Conservation (phyloP, 2,329 filamentous ascomycete genomes). For the Parastagonospora nodorum region DNA sequence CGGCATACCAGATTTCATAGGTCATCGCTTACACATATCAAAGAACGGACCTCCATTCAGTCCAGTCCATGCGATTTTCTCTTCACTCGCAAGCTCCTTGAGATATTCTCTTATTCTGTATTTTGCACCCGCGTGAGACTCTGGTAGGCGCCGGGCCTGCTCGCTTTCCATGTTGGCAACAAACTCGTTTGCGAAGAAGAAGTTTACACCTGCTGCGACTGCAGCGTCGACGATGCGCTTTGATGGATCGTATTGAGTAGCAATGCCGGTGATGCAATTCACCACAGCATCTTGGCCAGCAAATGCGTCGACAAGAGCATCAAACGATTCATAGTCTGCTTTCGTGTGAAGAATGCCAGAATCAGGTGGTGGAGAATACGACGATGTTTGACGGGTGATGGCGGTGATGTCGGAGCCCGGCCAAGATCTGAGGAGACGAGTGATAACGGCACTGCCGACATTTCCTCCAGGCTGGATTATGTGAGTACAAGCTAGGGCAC, state of each 20-base stretch:
- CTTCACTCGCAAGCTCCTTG: slow-evolving; percentile 23
- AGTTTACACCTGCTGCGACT: slow-evolving; percentile 37
- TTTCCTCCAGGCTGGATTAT: slow-evolving; percentile 36
- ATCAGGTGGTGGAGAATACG: slow-evolving; percentile 17
- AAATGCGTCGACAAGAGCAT: slow-evolving; percentile 49
- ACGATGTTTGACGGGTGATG: slow-evolving; percentile 32
- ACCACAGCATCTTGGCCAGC: slow-evolving; percentile 62
- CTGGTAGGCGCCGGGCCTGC: slow-evolving; percentile 34
- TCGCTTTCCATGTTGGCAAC: slow-evolving; percentile 31
- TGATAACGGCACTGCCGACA: slow-evolving; percentile 37
- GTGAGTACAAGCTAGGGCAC: background rate
- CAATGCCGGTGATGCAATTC: slow-evolving; percentile 52
- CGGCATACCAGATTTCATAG: background rate
- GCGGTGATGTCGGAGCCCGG: slow-evolving; percentile 33
- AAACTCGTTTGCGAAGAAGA: slow-evolving; percentile 44
- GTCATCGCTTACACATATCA: slow-evolving; percentile 42
- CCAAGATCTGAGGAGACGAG: slow-evolving; percentile 28
- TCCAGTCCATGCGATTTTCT: slow-evolving; percentile 35
- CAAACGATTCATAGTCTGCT: slow-evolving; percentile 31
- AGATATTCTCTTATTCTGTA: slow-evolving; percentile 32
- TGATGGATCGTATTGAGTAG: slow-evolving; percentile 51
- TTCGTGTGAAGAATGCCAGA: slow-evolving; percentile 24
- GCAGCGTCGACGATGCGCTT: slow-evolving; percentile 46
- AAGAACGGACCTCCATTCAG: slow-evolving; percentile 45
- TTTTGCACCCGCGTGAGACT: slow-evolving; percentile 33